phyloP scores from a whole-genome alignment of 495 filamentous ascomycete species.

The Aspergillus wentii region DNA sequence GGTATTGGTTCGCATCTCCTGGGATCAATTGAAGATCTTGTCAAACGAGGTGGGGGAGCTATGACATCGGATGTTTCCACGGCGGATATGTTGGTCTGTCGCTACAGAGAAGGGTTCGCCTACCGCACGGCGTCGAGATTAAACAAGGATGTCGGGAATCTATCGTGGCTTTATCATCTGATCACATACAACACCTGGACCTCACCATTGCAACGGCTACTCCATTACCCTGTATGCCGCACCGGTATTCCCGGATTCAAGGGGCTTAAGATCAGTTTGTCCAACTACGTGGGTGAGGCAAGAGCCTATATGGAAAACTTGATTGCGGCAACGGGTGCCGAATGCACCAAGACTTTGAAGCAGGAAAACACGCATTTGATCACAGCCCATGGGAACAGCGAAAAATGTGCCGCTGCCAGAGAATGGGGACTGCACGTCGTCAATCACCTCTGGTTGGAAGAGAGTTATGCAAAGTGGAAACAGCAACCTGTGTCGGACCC shows the following conservation, averaged over 20 bases:
- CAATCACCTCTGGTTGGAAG: conserved; percentile 97
- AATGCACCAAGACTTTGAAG: conserved; percentile 89
- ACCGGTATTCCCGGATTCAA: conserved; percentile 75
- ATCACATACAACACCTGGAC: conserved; percentile 88
- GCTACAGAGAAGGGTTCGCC: conserved; percentile 74
- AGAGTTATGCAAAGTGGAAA: conserved; percentile 87
- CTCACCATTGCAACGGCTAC: conserved; percentile 67
- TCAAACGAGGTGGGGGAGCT: conserved; percentile 62
- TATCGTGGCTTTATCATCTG: conserved; percentile 89
- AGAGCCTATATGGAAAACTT: conserved; percentile 91
- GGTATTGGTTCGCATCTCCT: conserved; percentile 59
- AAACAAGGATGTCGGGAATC: conserved; percentile 80
- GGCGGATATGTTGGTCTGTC: conserved; percentile 80
- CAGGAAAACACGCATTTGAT: conserved; percentile 93
- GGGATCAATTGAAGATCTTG: conserved; percentile 62
- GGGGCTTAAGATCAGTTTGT: conserved; percentile 72
- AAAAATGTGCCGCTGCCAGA: conserved; percentile 84
- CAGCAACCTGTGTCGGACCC: conserved; percentile 59
- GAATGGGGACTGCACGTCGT: conserved; percentile 90
- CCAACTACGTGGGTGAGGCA: conserved; percentile 94
- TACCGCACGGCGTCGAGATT: conserved; percentile 71
- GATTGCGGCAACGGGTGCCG: conserved; percentile 72
- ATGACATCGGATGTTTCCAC: conserved; percentile 61
- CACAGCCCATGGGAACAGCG: conserved; percentile 78
- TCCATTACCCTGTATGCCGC: conserved; percentile 84